Evolutionary conservation across 345 rosid genomes (phyloP), one percentile per base, ranked within the genome.

Genomic region (Chamaenerion angustifolium): DNA sequence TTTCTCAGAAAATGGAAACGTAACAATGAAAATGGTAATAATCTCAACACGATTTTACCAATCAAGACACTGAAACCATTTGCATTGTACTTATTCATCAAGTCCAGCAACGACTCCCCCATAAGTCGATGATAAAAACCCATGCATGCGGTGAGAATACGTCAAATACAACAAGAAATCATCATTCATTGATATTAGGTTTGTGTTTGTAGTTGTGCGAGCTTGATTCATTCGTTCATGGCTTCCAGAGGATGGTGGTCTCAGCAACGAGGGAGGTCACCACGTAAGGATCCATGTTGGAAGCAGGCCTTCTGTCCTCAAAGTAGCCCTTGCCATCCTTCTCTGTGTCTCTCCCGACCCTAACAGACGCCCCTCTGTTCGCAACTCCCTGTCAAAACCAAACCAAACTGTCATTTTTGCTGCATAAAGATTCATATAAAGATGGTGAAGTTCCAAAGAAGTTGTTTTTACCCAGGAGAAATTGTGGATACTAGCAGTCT

Each of bases 221-320:
- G 5, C n/a, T 10, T 23, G 54, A 12, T 19, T 74, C 66, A 75
- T 10, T 23, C 42, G 12, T 19, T 74, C 66, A 75, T 53, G 79
- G 83, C 12, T 75, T 75, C 80, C 69, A 70, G 16, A 82, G 70
- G 51, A 85, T 21, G 63, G 95, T 85, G 66, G 90, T 82, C 64
- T 79, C 83, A 0, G 90, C 95, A 56, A 85, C 68, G 89, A 77
- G 81, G 49, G 95, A 82, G 43, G 92, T 82, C 13, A 82, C 92
- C 31, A 72, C 62, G 42, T 85, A 82, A 1, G 87, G 95, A 40
- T 81, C 90, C 87, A 85, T 85, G 81, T 82, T 85, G 1, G 95
- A 85, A 46, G 95, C 81, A 23, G 90, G 95, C 78, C 95, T 77
- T 68, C 92, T 65, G 76, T 85, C 95, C 49, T 85, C 95, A 11